phyloP scores from a whole-genome alignment of 192 early-diverging fungal genomes.

The Rhizoclosmatium sp. region DNA sequence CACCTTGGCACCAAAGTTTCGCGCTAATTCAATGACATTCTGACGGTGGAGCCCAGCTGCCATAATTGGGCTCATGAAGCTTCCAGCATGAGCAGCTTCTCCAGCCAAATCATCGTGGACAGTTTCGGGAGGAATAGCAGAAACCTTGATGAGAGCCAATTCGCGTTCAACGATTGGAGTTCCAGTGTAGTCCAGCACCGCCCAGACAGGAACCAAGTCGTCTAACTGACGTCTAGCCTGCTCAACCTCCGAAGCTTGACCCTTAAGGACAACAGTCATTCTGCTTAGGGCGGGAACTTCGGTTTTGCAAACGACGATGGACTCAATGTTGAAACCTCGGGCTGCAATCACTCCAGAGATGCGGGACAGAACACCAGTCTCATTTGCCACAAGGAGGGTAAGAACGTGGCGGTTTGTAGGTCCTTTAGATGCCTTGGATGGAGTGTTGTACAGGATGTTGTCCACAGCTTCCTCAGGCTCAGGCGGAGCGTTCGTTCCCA shows the following conservation, averaged over 20 bases:
- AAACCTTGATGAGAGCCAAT: constrained; percentile 89
- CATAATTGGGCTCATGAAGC: constrained; percentile 51
- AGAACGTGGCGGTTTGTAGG: constrained; percentile 86
- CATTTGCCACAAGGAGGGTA: constrained; percentile 86
- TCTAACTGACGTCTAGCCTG: constrained; percentile 95
- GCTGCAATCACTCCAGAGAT: constrained; percentile 82
- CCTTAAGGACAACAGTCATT: constrained; percentile 96
- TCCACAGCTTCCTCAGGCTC: constrained; percentile 94
- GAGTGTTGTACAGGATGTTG: constrained; percentile 97
- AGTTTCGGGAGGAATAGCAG: constrained; percentile 15
- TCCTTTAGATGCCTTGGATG: constrained; percentile 49
- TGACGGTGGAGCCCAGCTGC: constrained; percentile 73
- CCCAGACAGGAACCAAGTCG: constrained; percentile 97
- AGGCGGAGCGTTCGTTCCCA: constrained; percentile 53
- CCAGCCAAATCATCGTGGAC: constrained; percentile 35
- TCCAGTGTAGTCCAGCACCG: constrained; percentile 95
- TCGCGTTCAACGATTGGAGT: constrained; percentile 91
- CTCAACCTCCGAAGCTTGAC: constrained; percentile 81
- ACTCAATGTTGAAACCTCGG: constrained; percentile 97
- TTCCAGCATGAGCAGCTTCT: constrained; percentile 36
- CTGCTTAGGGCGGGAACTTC: constrained; percentile 91
- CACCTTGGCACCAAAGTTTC: constrained; percentile 85
- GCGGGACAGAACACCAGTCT: constrained; percentile 62
- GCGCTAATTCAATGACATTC: constrained; percentile 81
- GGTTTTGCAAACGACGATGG: constrained; percentile 94